Percentiles rank a stretch among this genome's conserved stretches.
Conservation (phyloP, 306 rosid species). For the Cucumis melo region DNA sequence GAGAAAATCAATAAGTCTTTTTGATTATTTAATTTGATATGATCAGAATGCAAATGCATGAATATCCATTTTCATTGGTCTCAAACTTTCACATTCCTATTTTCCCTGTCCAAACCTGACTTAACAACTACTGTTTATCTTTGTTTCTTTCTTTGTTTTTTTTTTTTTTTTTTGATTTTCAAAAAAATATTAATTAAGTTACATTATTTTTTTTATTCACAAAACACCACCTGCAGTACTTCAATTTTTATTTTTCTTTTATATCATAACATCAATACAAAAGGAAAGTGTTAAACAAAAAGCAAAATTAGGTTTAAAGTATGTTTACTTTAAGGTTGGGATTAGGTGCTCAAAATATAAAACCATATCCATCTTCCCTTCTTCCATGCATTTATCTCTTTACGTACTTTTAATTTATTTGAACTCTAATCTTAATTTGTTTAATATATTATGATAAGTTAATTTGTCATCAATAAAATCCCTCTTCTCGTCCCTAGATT, state of each 20-base stretch:
- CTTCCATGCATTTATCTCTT: not conserved
- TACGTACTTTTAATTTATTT: not conserved
- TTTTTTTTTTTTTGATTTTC: no score
- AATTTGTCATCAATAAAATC: no score
- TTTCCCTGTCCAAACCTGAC: conserved; percentile 6
- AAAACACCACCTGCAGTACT: not conserved
- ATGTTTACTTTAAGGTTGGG: conserved; percentile 5
- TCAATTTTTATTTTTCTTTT: not conserved
- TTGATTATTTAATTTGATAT: not conserved
- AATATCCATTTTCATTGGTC: conserved; percentile 6
- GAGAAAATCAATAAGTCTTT: not conserved
- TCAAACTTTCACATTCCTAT: conserved; percentile 1
- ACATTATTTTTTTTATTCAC: no score
- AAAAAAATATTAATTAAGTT: no score
- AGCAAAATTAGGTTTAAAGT: conserved; percentile 13
- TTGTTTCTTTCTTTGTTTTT: no score
- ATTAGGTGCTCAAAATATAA: conserved; percentile 9
- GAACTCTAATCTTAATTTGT: not conserved
- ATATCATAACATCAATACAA: conserved; percentile 4
- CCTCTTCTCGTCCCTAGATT: no score
- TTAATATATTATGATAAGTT: not conserved
- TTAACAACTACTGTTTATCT: not conserved
- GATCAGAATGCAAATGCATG: conserved; percentile 13
- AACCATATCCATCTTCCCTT: not conserved
- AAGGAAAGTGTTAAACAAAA: not conserved